A percentile compares a stretch with the other conserved stretches of the same genome.
These are phyloP conservation scores for Rusavskia elegans DNA, from an alignment of 495 filamentous ascomycete genomes.

Conservation along the genomic window DNA sequence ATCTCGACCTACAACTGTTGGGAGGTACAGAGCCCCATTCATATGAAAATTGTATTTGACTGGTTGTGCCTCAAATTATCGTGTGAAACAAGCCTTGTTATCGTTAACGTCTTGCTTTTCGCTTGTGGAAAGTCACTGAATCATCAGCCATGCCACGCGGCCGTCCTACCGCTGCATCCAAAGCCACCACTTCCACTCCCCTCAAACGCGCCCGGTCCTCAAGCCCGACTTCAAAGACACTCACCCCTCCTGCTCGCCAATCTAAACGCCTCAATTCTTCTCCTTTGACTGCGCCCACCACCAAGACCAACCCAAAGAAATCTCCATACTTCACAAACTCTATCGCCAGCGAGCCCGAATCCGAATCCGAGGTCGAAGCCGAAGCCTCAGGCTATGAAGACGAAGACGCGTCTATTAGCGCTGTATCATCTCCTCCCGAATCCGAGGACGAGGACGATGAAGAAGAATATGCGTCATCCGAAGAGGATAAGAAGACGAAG, in stretches of 20 bases:
- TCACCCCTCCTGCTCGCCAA: slow-evolving; percentile 14
- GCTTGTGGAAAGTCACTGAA: too few species aligned
- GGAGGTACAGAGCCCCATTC: too few species aligned
- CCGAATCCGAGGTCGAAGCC: slow-evolving; percentile 14
- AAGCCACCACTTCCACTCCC: slow-evolving; percentile 5
- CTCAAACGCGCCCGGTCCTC: slow-evolving; percentile 7
- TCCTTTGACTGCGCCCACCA: slow-evolving; percentile 12
- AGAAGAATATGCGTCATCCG: slow-evolving; percentile 12
- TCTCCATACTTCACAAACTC: slow-evolving; percentile 39
- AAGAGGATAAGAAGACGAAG: slow-evolving; percentile 17
- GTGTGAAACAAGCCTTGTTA: too few species aligned
- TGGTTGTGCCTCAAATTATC: too few species aligned
- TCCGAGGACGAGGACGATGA: slow-evolving; percentile 15
- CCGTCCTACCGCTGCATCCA: background rate
- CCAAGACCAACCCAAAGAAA: slow-evolving; percentile 36
- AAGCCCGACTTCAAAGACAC: slow-evolving; percentile 16
- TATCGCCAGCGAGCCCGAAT: slow-evolving; percentile 18
- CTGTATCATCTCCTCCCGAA: slow-evolving; percentile 11
- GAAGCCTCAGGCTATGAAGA: slow-evolving; percentile 23
- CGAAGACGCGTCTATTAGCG: slow-evolving; percentile 14
- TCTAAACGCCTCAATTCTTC: slow-evolving; percentile 31
- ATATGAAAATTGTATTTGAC: too few species aligned
- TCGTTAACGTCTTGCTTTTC: too few species aligned
- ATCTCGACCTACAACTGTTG: too few species aligned
- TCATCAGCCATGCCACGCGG: background rate